A percentile compares a stretch with the other conserved stretches of the same genome.
These are phyloP conservation scores for Ottelia alismoides DNA, from an alignment of 106 monocot genomes.

Conservation along the genomic window DNA sequence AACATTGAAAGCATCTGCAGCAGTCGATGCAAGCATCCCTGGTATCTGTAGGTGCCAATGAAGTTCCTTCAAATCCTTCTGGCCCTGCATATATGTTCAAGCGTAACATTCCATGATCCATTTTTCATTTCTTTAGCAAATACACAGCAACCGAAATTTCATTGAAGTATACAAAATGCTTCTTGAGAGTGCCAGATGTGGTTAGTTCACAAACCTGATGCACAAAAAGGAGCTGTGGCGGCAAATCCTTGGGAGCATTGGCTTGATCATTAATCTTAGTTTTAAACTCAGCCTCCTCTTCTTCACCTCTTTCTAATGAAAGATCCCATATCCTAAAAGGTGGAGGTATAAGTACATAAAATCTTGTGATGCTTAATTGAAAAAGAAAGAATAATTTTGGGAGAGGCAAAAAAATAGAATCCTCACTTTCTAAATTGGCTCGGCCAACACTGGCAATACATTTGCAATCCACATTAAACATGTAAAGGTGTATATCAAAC, in stretches of 20 bases:
- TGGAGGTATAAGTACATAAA: too few relatives aligned
- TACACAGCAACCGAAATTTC: background rate
- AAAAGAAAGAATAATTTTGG: too few relatives aligned
- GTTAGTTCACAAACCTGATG: slow-evolving; percentile 89
- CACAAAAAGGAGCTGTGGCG: slow-evolving; percentile 84
- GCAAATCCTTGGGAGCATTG: slow-evolving; percentile 64
- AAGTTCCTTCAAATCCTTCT: slow-evolving; percentile 75
- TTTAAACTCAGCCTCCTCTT: slow-evolving; percentile 86
- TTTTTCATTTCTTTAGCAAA: background rate
- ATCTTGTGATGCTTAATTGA: too few relatives aligned
- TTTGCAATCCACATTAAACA: too few relatives aligned
- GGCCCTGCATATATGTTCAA: too few relatives aligned
- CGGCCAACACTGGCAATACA: too few relatives aligned
- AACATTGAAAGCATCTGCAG: slow-evolving; percentile 69
- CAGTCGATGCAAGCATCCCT: slow-evolving; percentile 67
- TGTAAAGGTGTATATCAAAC: too few relatives aligned
- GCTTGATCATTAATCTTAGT: slow-evolving; percentile 64
- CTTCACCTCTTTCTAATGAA: slow-evolving; percentile 74
- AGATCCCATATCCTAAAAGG: slow-evolving; percentile 72
- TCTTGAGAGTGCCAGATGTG: too few relatives aligned
- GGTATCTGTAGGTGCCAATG: slow-evolving; percentile 87
- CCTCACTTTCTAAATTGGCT: too few relatives aligned
- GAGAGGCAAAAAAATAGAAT: too few relatives aligned
- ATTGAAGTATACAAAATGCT: too few relatives aligned
- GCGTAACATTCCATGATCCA: too few relatives aligned